Evolutionary conservation across 495 filamentous ascomycete genomes (phyloP), one percentile per base, ranked within the genome.

Genomic region (Apiosordaria backusii): DNA sequence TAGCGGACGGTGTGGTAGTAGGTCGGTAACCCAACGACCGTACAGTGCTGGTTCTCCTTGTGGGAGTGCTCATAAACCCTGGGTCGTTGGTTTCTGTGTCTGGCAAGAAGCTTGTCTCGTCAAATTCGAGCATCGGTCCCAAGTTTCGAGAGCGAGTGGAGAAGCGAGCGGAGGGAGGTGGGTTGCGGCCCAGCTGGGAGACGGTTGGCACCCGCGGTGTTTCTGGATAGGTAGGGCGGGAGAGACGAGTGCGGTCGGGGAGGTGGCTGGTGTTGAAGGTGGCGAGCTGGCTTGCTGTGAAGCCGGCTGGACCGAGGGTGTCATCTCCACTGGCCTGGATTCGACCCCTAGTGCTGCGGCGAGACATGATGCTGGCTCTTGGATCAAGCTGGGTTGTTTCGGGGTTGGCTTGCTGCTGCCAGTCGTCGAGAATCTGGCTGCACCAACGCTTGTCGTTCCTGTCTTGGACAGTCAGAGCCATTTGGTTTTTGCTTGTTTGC

Each of bases 1-100:
- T 71, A 1, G 75, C 74, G 4, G 70, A 72, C 1, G 75, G 75
- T 1, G 75, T 77, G 1, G 71, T 72, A 0, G 75, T 75, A 24
- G 67, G 60, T 1, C 65, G 59, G 50, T 69, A 68, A 50, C 68
- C 67, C 29, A 70, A 52, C 24, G 60, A 57, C 54, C 66, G 52
- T n/a, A 52, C 61, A n/a, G 64, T 64, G 3, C 71, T 69, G 2
- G 70, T 72, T 66, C 72, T 67, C 53, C 65, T 61, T 19, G 72
- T 77, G 23, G 75, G 75, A 10, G 75, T 77, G 68, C 70, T 72
- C 75, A 74, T 74, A 19, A 74, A 74, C n/a, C 70, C 71, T 0
- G 70, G 64, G 29, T 74, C 71, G 6, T 67, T 65, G 1, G 29
- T 1, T 21, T 72, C 70, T 4, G 50, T 2, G 3, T 67, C 71